phyloP scores from a whole-genome alignment of 78 protist species.

The Protostelium mycophagum region DNA sequence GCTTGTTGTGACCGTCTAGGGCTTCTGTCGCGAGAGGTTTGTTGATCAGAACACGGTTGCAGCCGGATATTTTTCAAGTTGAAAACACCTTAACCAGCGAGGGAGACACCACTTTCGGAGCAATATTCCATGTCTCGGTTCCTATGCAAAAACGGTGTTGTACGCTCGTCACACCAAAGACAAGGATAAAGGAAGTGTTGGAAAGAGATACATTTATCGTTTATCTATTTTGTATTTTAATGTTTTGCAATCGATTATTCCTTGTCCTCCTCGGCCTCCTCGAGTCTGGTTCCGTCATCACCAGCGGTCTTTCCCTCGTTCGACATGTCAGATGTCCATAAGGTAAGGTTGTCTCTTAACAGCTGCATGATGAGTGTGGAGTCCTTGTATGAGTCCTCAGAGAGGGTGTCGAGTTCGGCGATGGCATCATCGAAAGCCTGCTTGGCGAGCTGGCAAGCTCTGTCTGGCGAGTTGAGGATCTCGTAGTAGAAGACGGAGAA shows the following conservation, averaged over 20 bases:
- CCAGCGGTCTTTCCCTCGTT: not conserved
- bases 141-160: too few relatives aligned
- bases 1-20: too few relatives aligned
- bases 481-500: slow-evolving; percentile 98
- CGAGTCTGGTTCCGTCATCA: not conserved
- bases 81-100: too few relatives aligned
- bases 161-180: not conserved
- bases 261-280: slow-evolving; percentile 1
- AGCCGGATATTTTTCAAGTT: too few relatives aligned
- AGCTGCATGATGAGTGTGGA: slow-evolving; percentile 97
- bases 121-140: not conserved
- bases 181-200: not conserved
- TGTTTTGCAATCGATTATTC: not conserved
- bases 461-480: slow-evolving; percentile 86
- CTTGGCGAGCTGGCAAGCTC: slow-evolving; percentile 93
- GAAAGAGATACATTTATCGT: not conserved
- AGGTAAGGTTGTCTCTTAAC: slow-evolving; percentile 95
- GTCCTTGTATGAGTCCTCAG: slow-evolving; percentile 96
- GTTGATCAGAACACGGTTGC: too few relatives aligned
- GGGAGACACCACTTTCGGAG: not conserved
- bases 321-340: slow-evolving; percentile 87
- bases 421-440: slow-evolving; percentile 92
- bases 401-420: slow-evolving; percentile 93
- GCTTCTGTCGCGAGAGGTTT: too few relatives aligned
- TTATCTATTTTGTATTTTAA: not conserved